Base-by-base conservation (phyloP, 768 basidiomycete genomes). In the Amanita pseudoporphyria region DNA sequence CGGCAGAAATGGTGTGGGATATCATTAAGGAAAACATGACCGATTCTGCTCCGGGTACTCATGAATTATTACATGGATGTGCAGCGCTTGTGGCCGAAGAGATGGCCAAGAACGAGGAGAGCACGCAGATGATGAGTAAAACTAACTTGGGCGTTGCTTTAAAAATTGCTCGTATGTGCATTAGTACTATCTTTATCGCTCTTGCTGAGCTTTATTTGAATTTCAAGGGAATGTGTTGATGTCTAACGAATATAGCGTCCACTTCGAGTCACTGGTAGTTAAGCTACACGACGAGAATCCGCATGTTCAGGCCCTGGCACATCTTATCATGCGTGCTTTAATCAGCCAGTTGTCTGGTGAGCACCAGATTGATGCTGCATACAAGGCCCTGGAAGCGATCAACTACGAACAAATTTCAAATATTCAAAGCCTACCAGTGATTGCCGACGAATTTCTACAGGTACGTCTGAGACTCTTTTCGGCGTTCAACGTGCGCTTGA, bases 1-100 rank as follows among this genome's bases (percentile, higher is more conserved):
- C 78, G 0, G 72, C 79, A 0, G 72, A 77, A 18, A 60, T 73
- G n/a, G 77, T 81, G 0, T 94, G 91, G 91, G 81, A 81, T 48
- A 63, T 76, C n/a, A 60, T 92, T 50, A 62, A 58, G n/a, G 71
- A 70, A 43, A 60, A 44, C 54, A 26, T 44, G 5, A 19, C 53
- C 9, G 54, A 52, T 42, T 22, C 47, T 39, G 40, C 57, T 56
- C 10, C 53, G 16, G 28, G 26, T 13, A 12, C 14, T 9, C 66
- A 71, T 48, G 73, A 76, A 53, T 71, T 82, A 67, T 60, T 87
- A 14, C 64, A 55, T 1, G 84, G 77, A n/a, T 85, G 81, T 52
- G 64, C 69, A 2, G 67, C 71, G 13, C 52, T 74, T 3, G 68
- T 80, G 52, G 60, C 61, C 41, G 53, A 56, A 46, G 66, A 64